Evolutionary conservation across 2,329 filamentous ascomycete species (phyloP).

Genomic region (Beauveria varroae): DNA sequence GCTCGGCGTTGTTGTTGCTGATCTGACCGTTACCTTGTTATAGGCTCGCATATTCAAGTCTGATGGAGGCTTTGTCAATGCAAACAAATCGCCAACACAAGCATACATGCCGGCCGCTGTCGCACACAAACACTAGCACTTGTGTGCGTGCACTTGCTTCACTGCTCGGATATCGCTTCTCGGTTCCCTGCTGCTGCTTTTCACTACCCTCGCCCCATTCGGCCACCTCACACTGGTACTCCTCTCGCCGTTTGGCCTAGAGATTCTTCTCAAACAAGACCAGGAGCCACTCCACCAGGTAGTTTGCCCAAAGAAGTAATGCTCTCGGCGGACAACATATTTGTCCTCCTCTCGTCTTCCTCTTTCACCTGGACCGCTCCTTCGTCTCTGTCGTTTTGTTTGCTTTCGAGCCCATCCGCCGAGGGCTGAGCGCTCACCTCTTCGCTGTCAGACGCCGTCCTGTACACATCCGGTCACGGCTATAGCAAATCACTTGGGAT

Average conservation of each 20-base stretch:
- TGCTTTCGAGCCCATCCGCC: not conserved
- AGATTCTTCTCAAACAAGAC: slow-evolving; percentile 6
- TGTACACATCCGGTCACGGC: not conserved
- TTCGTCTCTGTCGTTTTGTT: slow-evolving; percentile 7
- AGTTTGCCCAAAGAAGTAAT: slow-evolving; percentile 9
- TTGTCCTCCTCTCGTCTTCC: slow-evolving; percentile 1
- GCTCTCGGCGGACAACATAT: slow-evolving; percentile 10
- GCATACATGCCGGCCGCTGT: not conserved
- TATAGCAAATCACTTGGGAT: not conserved
- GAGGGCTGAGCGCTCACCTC: not conserved
- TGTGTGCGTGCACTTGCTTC: slow-evolving; percentile 3
- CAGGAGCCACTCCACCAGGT: slow-evolving; percentile 6
- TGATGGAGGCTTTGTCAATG: not conserved
- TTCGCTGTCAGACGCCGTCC: not conserved
- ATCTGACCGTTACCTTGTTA: not conserved
- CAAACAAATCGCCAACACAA: slow-evolving; percentile 10
- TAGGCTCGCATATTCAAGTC: not conserved
- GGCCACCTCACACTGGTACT: not conserved
- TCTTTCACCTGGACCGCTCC: not conserved
- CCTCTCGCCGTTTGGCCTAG: not conserved
- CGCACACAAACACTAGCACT: slow-evolving; percentile 11
- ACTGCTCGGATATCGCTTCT: not conserved
- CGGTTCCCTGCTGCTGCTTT: not conserved
- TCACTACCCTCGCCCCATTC: slow-evolving; percentile 1
- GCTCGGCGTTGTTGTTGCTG: slow-evolving; percentile 4